Evolutionary conservation across 164 flowering plant genomes (phyloP).

Genomic region (Sedum album): DNA sequence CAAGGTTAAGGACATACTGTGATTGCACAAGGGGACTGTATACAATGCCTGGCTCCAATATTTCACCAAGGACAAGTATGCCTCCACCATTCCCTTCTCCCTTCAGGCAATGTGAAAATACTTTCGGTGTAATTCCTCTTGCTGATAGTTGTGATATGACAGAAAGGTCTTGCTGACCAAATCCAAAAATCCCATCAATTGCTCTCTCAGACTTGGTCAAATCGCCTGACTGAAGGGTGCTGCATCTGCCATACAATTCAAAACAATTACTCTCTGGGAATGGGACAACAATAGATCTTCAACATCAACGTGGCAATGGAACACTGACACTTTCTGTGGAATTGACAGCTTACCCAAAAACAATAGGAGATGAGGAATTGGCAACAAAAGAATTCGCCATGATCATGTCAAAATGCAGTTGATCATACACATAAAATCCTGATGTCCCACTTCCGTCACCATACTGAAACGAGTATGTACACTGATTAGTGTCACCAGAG

Average conservation of each 20-base stretch:
- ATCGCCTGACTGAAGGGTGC: conserved; percentile 55
- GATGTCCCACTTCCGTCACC: conserved; percentile 67
- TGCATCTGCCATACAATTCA: conserved; percentile 34
- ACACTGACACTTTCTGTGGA: no score
- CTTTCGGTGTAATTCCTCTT: conserved; percentile 49
- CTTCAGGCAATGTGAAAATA: conserved; percentile 66
- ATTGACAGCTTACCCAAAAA: conserved; percentile 45
- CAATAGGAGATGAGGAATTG: conserved; percentile 53
- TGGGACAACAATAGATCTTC: not conserved
- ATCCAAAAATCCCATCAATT: conserved; percentile 66
- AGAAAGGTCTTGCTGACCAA: conserved; percentile 51
- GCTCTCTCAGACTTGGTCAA: conserved; percentile 53
- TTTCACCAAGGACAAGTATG: conserved; percentile 65
- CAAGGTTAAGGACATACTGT: conserved; percentile 25
- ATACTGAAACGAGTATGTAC: conserved; percentile 51
- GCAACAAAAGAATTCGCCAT: conserved; percentile 37
- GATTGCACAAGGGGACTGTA: conserved; percentile 65
- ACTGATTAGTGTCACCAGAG: conserved; percentile 32
- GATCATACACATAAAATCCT: conserved; percentile 48
- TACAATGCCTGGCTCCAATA: conserved; percentile 57
- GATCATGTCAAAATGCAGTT: conserved; percentile 42
- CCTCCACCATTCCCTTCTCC: conserved; percentile 72
- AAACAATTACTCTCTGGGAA: not conserved
- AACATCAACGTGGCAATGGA: no score
- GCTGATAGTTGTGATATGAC: conserved; percentile 59